A percentile compares a stretch with the other conserved stretches of the same genome.
Conservation (phyloP, 2,329 filamentous ascomycete genomes). For the Cryphonectria nitschkei region DNA sequence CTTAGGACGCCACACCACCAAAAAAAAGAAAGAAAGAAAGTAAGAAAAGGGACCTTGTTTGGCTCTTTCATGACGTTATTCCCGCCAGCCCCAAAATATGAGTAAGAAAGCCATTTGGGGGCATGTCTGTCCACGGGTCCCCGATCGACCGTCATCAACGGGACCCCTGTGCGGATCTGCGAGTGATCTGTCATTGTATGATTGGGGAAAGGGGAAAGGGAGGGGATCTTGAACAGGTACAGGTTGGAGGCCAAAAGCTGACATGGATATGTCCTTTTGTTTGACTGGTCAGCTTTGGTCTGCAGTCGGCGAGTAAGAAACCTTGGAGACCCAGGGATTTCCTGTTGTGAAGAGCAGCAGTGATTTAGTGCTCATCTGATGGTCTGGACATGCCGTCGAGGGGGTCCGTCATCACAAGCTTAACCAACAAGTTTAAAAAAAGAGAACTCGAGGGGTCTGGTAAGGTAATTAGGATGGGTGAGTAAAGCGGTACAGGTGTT, state of each 20-base stretch:
- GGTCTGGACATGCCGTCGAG: background rate
- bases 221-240: background rate
- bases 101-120: background rate
- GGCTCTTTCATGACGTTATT: constrained; percentile 1
- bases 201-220: background rate
- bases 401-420: background rate
- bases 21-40: too few relatives aligned
- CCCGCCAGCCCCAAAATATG: background rate
- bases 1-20: background rate
- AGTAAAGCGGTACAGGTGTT: background rate
- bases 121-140: background rate
- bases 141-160: background rate
- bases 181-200: background rate
- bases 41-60: background rate
- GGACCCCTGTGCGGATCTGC: background rate
- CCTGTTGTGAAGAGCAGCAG: background rate
- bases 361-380: background rate
- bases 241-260: background rate
- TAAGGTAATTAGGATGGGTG: background rate
- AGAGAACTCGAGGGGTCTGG: background rate
- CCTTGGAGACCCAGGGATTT: background rate
- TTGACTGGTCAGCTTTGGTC: background rate
- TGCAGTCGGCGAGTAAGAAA: constrained; percentile 3
- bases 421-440: background rate
- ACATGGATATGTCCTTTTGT: background rate